Percentiles rank a stretch among this genome's conserved stretches.
Conservation (phyloP, 345 rosid species). For the Aquilaria yunnanensis region DNA sequence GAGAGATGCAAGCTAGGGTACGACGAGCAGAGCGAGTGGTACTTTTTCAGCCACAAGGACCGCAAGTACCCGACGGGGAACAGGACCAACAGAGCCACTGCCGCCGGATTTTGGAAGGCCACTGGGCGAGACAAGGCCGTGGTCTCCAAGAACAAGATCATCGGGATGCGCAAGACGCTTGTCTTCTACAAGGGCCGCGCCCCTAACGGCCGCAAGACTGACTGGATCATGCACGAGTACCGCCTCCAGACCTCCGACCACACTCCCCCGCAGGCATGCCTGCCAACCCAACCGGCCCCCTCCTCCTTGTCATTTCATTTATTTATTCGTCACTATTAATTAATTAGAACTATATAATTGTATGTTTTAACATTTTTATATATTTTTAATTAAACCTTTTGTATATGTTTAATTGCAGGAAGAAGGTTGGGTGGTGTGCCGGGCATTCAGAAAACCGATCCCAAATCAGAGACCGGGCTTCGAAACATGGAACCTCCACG, state of each 20-base stretch:
- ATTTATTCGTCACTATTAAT: not conserved
- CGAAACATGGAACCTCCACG: conserved; percentile 55
- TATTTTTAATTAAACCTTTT: not conserved
- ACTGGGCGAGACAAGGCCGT: conserved; percentile 95
- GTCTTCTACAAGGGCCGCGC: conserved; percentile 94
- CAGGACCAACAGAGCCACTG: conserved; percentile 83
- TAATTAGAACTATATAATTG: not conserved
- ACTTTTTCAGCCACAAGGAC: conserved; percentile 96
- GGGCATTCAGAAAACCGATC: conserved; percentile 82
- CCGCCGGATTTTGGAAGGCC: conserved; percentile 97
- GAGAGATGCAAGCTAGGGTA: conserved; percentile 80
- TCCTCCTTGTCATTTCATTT: not conserved
- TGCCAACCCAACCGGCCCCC: no score
- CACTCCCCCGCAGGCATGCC: conserved; percentile 66
- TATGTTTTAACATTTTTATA: not conserved
- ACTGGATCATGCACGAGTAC: conserved; percentile 98
- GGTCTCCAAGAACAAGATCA: conserved; percentile 60
- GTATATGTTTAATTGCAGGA: conserved; percentile 40
- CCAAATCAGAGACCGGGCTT: conserved; percentile 73
- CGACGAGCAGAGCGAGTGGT: conserved; percentile 85
- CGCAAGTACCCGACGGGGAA: conserved; percentile 96
- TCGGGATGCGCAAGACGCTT: conserved; percentile 94
- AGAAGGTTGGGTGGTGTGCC: conserved; percentile 97
- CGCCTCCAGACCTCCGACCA: conserved; percentile 70
- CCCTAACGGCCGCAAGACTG: conserved; percentile 81